Percentiles rank a stretch among this genome's conserved stretches.
Evolutionary conservation across 768 basidiomycete species (phyloP).

Genomic region (Porpolomopsis calyptriformis): DNA sequence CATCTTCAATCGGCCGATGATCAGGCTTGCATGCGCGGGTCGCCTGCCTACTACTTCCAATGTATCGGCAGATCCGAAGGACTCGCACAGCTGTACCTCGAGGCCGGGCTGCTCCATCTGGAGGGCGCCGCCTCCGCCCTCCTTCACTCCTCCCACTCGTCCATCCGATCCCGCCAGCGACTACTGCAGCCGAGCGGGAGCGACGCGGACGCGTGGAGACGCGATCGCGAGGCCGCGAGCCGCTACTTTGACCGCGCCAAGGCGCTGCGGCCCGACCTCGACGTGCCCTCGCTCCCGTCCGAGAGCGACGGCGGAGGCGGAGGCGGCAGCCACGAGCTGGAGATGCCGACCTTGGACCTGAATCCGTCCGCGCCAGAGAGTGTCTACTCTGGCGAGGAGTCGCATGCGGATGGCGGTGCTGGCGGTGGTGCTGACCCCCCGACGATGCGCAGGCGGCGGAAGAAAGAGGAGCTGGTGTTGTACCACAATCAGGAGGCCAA

Average conservation of each 20-base stretch:
- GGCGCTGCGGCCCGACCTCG: constrained; percentile 46
- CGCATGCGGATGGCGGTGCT: constrained; percentile 25
- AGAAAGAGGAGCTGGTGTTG: constrained; percentile 44
- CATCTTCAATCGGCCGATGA: constrained; percentile 23
- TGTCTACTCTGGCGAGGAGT: constrained; percentile 25
- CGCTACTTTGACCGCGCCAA: constrained; percentile 66
- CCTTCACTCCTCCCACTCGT: constrained; percentile 65
- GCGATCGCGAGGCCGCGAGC: constrained; percentile 60
- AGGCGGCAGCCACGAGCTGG: constrained; percentile 31
- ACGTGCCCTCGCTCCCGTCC: constrained; percentile 56
- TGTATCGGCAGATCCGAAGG: constrained; percentile 57
- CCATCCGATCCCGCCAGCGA: constrained; percentile 55
- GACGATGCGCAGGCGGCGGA: constrained; percentile 37
- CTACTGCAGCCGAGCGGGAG: constrained; percentile 42
- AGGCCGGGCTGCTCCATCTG: constrained; percentile 71
- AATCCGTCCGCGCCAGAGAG: constrained; percentile 25
- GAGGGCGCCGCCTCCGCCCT: constrained; percentile 69
- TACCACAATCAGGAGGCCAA: constrained; percentile 34
- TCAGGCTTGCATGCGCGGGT: constrained; percentile 38
- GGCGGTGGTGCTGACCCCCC: constrained; percentile 29
- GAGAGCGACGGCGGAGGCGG: constrained; percentile 24
- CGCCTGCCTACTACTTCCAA: constrained; percentile 49
- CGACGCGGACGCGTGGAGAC: constrained; percentile 63
- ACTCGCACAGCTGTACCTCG: constrained; percentile 65
- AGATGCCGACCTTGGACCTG: constrained; percentile 60